Base-by-base conservation (phyloP, 2,329 filamentous ascomycete species). In the Sarocladiaceae sp. region DNA sequence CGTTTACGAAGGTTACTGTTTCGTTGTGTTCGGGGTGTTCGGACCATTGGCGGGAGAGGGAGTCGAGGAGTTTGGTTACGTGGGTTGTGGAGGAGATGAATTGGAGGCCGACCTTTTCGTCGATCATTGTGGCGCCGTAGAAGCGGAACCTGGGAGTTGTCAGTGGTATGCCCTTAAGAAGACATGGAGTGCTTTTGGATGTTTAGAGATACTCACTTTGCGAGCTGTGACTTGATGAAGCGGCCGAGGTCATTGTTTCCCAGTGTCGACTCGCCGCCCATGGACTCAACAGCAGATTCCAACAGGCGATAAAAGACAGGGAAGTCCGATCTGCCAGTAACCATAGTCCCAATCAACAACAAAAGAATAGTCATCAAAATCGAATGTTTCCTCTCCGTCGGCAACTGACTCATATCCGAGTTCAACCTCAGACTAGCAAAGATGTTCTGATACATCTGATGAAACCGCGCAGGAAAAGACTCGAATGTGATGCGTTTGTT, bases 1-100 rank as follows among this genome's bases (percentile, higher is more conserved):
- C 93, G 40, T 84, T 76, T 60, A 95, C 79, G 42, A 90, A 85
- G 1, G 83, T 84, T 57, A 85, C 86, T 2, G 88, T 81, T 1
- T 95, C 71, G 4, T 84, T 80, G 55, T 89, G 89, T 64, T 96
- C 89, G 59, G 95, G 80, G 7, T 82, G 76, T 4, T 90, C 79
- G 63, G 96, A 90, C 2, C 59, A 52, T 0, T 58, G 61, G 46
- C 60, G 54, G 18, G 56, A 57, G 1, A 63, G 55, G 5, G 58
- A 62, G 0, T 59, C 58, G 1, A 63, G 57, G 0, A 63, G 52
- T 12, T 60, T 54, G 1, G 55, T 57, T 0, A 56, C 58, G 7
- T 55, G 57, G 1, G 55, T 51, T 18, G 54, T 51, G 0, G 60
- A 63, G 1, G 61, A 63, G 3, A 63, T 60, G 46, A 59, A 59